Conservation (phyloP, 1,284 basidiomycete genomes). For the Bjerkandera adusta region DNA sequence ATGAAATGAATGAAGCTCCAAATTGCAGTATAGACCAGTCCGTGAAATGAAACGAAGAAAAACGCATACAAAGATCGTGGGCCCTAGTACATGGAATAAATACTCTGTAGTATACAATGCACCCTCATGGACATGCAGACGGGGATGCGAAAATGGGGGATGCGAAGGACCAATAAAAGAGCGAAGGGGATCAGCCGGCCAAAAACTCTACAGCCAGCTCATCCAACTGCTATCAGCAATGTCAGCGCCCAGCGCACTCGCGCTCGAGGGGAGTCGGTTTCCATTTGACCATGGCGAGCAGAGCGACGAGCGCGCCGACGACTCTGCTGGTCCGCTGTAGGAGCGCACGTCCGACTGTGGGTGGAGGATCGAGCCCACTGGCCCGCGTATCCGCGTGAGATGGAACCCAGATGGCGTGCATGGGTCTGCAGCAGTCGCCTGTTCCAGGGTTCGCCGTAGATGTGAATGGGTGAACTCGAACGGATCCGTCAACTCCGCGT, state of each 20-base stretch:
- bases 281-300: neutral
- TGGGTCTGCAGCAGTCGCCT: constrained; percentile 21
- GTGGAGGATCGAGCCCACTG: constrained; percentile 9
- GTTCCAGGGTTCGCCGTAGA: constrained; percentile 25
- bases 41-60: no score
- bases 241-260: constrained; percentile 23
- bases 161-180: no score
- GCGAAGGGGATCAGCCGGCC: neutral
- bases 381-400: constrained; percentile 16
- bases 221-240: constrained; percentile 31
- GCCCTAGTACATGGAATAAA: constrained; percentile 9
- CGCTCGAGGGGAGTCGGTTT: constrained; percentile 1
- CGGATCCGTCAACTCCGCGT: constrained; percentile 18
- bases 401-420: constrained; percentile 22
- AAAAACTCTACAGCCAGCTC: constrained; percentile 26
- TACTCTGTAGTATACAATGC: constrained; percentile 4
- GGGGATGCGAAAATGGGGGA: no score
- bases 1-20: no score
- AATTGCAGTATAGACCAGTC: no score
- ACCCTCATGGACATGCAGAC: constrained; percentile 1
- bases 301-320: neutral
- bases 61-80: no score
- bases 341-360: constrained; percentile 14
- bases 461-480: constrained; percentile 26
- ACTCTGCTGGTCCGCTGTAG: constrained; percentile 18